Conservation (phyloP, 2,329 filamentous ascomycete genomes). For the Calonectria naviculata region DNA sequence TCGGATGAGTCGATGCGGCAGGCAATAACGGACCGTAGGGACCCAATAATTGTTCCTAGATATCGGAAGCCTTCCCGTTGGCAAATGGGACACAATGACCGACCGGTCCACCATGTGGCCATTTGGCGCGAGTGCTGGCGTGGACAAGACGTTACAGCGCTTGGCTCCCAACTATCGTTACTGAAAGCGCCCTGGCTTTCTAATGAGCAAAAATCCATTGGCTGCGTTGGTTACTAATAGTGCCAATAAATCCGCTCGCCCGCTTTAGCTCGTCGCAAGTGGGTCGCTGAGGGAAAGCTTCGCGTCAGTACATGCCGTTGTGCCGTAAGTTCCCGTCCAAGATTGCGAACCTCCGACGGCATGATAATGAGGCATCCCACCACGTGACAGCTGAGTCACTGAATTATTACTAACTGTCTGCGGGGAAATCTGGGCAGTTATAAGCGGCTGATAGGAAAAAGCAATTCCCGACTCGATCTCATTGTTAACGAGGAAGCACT, state of each 20-base stretch:
- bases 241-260: neutral
- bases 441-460: neutral
- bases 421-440: neutral
- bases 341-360: neutral
- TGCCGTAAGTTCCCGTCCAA: neutral
- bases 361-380: neutral
- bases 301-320: constrained; percentile 3
- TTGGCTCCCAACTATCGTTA: neutral
- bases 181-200: neutral
- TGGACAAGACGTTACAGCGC: neutral
- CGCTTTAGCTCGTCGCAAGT: neutral
- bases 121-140: neutral
- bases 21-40: neutral
- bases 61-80: neutral
- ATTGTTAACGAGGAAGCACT: neutral
- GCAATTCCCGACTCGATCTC: neutral
- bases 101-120: neutral
- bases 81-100: too few species aligned
- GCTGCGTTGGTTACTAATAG: neutral
- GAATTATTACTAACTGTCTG: neutral
- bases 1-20: neutral
- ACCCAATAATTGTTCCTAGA: neutral
- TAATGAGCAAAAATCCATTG: neutral
- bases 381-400: constrained; percentile 2
- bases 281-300: neutral